Evolutionary conservation across 768 basidiomycete species (phyloP), one percentile per base, ranked within the genome.

Genomic region (Auriscalpium vulgare): DNA sequence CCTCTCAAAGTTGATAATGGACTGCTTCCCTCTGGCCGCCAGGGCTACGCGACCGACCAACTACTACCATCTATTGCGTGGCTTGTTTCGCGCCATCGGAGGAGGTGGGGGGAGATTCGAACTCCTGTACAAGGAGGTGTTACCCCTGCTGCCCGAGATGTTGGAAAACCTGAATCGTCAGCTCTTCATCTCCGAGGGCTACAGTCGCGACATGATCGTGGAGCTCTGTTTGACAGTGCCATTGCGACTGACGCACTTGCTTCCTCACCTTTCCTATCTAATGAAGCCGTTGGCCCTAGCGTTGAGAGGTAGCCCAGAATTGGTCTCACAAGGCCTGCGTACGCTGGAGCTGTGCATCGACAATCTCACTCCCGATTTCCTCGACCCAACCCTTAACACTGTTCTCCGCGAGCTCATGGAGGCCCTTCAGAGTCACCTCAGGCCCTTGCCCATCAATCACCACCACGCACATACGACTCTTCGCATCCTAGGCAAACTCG

Each of bases 341-440:
- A 99, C 97, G 0, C 81, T 99, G 56, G 97, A 99, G 69, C 78
- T 99, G n/a, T 98, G 95, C 72, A 95, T 98, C 65, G 97, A 99
- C 74, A 99, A 98, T 67, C 80, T 99, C 29, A 97, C 93, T 0
- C 92, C 93, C 2, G 97, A 98, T 71, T 98, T 98, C 75, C 79
- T 99, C 34, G 95, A 98, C 65, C 97, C 97, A 3, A 95, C 93
- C 2, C 82, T 98, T 60, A 91, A 85, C 59, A 91, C 90, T 0
- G 94, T 98, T 46, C 78, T 97, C 45, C 80, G 93, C 48, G 93
- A 98, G 59, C 75, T 99, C 55, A 98, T 94, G 91, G 88, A 89
- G 59, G 95, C 94, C 0, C 78, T 99, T 21, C 92, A 95, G 70
- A 86, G 83, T 61, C 88, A 95, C 64, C 75, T 99, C 49, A 91